A percentile compares a stretch with the other conserved stretches of the same genome.
Evolutionary conservation across 441 rosid genomes (phyloP).

Genomic region (Lepidium campestre): DNA sequence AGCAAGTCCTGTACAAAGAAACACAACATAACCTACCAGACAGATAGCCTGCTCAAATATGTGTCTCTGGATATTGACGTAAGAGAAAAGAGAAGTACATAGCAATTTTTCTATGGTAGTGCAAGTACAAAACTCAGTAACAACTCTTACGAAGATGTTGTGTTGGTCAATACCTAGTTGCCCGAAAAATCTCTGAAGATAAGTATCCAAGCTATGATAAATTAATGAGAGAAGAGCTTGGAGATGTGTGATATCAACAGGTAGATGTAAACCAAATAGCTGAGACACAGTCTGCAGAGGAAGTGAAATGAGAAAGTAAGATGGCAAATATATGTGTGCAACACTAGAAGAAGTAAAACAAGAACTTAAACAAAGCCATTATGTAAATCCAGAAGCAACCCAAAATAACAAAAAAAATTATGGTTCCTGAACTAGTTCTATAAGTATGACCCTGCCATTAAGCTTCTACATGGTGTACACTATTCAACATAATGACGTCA

Average conservation of each 20-base stretch:
- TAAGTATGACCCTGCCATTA: background rate
- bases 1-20: background rate
- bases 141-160: slow-evolving; percentile 5
- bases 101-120: background rate
- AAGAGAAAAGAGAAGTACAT: background rate
- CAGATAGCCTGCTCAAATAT: slow-evolving; percentile 10
- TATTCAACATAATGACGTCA: background rate
- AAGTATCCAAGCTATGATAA: slow-evolving; percentile 83
- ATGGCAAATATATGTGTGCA: background rate
- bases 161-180: slow-evolving; percentile 63
- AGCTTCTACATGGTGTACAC: slow-evolving; percentile 2
- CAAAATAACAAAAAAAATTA: background rate
- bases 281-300: slow-evolving; percentile 91
- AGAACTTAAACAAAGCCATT: slow-evolving; percentile 6
- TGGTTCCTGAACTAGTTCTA: background rate
- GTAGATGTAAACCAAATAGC: slow-evolving; percentile 83
- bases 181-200: slow-evolving; percentile 60
- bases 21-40: background rate
- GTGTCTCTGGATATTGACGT: background rate
- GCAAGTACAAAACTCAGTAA: slow-evolving; percentile 1
- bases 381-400: slow-evolving; percentile 5
- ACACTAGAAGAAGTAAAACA: slow-evolving; percentile 9
- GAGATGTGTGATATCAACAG: slow-evolving; percentile 85
- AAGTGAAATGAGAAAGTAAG: slow-evolving; percentile 21
- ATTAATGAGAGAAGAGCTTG: slow-evolving; percentile 92